A percentile compares a stretch with the other conserved stretches of the same genome.
These are phyloP conservation scores for Aaosphaeria pasadenensis DNA, from an alignment of 2,329 filamentous ascomycete genomes.

Conservation along the genomic window DNA sequence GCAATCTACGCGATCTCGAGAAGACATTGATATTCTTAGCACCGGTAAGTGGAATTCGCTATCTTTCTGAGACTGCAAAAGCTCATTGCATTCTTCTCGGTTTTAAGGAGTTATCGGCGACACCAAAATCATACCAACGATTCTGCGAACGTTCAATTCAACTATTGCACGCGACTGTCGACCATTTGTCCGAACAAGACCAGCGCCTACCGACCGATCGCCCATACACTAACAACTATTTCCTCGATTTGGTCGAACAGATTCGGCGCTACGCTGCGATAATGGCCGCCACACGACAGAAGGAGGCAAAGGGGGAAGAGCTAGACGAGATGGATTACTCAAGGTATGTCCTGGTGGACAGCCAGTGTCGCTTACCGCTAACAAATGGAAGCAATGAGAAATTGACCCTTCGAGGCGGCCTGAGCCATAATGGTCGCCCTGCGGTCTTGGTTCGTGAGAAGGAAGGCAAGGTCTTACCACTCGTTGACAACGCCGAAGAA, in stretches of 20 bases:
- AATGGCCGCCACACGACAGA: constrained; percentile 71
- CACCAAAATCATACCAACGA: constrained; percentile 74
- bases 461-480: constrained; percentile 74
- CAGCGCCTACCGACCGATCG: constrained; percentile 80
- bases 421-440: constrained; percentile 76
- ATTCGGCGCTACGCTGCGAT: constrained; percentile 85
- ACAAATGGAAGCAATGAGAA: constrained; percentile 58
- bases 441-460: constrained; percentile 81
- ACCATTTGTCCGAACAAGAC: constrained; percentile 81
- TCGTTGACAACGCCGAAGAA: constrained; percentile 58
- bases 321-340: constrained; percentile 51
- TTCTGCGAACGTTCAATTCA: constrained; percentile 90
- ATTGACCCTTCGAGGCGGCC: constrained; percentile 76
- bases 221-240: constrained; percentile 94
- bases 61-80: constrained; percentile 59
- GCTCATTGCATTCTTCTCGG: constrained; percentile 59
- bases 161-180: constrained; percentile 85
- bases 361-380: constrained; percentile 14
- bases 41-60: constrained; percentile 73
- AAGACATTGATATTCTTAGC: constrained; percentile 89
- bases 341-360: constrained; percentile 31
- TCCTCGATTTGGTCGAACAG: constrained; percentile 93
- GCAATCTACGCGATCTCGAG: constrained; percentile 88
- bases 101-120: constrained; percentile 68
- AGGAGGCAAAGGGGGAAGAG: constrained; percentile 55